Base-by-base conservation (phyloP, 495 filamentous ascomycete species). In the Penicillium maclennaniae region DNA sequence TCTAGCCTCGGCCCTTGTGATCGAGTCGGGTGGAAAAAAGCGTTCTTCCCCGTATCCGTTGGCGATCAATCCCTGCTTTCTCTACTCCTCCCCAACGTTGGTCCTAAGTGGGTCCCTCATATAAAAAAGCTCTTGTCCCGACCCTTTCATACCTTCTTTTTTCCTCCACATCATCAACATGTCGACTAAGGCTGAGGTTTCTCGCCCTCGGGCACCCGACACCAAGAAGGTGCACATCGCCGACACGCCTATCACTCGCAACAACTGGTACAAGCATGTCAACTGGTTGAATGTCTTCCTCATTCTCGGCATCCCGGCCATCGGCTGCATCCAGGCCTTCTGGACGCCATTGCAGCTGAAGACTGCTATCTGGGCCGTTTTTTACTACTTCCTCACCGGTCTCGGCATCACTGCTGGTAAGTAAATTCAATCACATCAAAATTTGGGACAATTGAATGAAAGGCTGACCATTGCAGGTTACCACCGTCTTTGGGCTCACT, bases 201-300 rank as follows among this genome's bases (percentile, higher is more conserved):
- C 58, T 52, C 65, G 69, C 61, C 60, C 72, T 38, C 64, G 72
- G 62, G 69, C 62, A 43, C 54, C 58, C 38, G 73, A 80, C 53
- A 70, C 74, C 47, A 80, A 78, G 68, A 80, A 80, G 65, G 72
- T 79, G 51, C 79, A 82, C 59, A 80, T 82, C 49, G 75, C 79
- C 46, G 79, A 82, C 46, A 79, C 76, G 20, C 83, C 87, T 43
- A 85, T 97, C 52, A 96, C 89, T 47, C 79, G 79, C 69, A 63
- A 77, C 56, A 99, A 99, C 77, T 97, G 91, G 91, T 86, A 92
- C 76, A 89, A 95, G 69, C 95, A 97, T 65, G 83, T 97, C 80
- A 92, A 97, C 79, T 97, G 93, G 91, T 74, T 95, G 25, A 92
- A 96, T 68, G 87, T 92, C 41, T 79, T 77, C 61, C 77, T 97